Evolutionary conservation across 495 filamentous ascomycete genomes (phyloP).

Genomic region (Tuber umbilicatum): DNA sequence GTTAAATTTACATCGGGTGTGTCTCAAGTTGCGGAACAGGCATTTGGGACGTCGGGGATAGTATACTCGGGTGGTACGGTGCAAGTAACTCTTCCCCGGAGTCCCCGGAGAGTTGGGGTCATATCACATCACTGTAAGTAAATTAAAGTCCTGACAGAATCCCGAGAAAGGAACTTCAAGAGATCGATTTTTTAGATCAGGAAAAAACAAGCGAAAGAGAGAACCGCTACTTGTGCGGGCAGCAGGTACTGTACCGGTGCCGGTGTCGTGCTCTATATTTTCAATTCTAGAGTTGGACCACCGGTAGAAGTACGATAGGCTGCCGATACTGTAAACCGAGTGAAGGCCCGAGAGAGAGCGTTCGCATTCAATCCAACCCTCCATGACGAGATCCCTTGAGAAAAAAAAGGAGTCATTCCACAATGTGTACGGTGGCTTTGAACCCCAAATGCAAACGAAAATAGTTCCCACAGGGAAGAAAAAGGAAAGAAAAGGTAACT

Average conservation of each 20-base stretch:
- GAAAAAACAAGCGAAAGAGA: not conserved
- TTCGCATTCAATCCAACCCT: not conserved
- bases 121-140: not conserved
- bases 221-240: not conserved
- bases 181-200: not conserved
- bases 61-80: too few species aligned
- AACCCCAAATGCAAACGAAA: not conserved
- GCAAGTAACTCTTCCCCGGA: too few species aligned
- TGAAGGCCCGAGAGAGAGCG: not conserved
- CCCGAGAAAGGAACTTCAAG: not conserved
- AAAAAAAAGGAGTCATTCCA: not conserved
- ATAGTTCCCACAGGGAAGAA: not conserved
- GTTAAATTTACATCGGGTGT: not conserved
- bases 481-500: not conserved
- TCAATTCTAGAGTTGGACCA: not conserved
- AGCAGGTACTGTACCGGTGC: not conserved
- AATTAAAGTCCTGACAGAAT: not conserved
- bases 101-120: not conserved
- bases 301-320: not conserved
- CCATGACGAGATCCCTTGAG: not conserved
- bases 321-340: not conserved
- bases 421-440: not conserved
- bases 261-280: not conserved
- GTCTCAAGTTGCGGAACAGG: not conserved
- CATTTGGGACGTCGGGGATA: too few species aligned